Evolutionary conservation across 352 stramenopile species (phyloP).

Genomic region (Pythium coloratum): DNA sequence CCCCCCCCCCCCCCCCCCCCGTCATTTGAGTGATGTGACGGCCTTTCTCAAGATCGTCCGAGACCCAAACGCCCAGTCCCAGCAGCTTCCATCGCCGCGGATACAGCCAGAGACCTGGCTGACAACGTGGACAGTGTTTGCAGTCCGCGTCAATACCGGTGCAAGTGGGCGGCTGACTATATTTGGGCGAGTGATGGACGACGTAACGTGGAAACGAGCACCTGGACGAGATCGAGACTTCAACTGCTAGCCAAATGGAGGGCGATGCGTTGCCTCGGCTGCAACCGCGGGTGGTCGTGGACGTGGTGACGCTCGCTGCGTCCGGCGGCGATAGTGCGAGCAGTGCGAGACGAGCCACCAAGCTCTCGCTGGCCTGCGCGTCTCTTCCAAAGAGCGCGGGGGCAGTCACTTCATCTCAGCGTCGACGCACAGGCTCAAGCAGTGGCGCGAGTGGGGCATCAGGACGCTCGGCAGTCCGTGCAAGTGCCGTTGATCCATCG

Average conservation of each 20-base stretch:
- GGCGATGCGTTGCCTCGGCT: constrained; percentile 15
- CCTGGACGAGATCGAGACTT: not conserved
- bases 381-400: constrained; percentile 34
- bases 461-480: not conserved
- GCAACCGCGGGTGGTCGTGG: not conserved
- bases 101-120: too few relatives aligned
- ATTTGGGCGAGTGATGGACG: not conserved
- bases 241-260: constrained; percentile 8
- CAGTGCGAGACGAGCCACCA: not conserved
- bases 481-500: not conserved
- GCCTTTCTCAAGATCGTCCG: too few relatives aligned
- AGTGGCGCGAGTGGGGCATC: not conserved
- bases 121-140: too few relatives aligned
- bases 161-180: constrained; percentile 2
- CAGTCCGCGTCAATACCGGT: too few relatives aligned
- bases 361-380: not conserved
- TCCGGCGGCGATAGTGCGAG: not conserved
- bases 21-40: too few relatives aligned
- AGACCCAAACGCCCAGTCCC: too few relatives aligned
- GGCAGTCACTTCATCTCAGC: constrained; percentile 15
- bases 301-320: not conserved
- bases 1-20: too few relatives aligned
- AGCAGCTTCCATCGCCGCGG: too few relatives aligned
- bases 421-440: constrained; percentile 4
- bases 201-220: not conserved